A percentile compares a stretch with the other conserved stretches of the same genome.
Conservation (phyloP, 768 basidiomycete species). For the Trametes sanguinea region DNA sequence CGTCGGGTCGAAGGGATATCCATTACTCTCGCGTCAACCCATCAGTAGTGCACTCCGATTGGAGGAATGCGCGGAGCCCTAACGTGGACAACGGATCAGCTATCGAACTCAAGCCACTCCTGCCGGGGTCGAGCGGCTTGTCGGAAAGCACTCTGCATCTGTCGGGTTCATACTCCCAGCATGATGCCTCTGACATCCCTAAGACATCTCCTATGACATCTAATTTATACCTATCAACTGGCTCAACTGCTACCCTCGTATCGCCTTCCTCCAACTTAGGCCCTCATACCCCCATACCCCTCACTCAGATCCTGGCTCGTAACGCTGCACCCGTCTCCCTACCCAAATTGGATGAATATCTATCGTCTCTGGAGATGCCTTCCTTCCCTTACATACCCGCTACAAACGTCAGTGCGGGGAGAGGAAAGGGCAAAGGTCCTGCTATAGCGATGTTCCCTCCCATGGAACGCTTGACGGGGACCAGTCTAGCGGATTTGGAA, state of each 20-base stretch:
- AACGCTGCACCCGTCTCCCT: slow-evolving; percentile 59
- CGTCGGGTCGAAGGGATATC: neutral
- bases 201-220: neutral
- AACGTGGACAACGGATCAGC: neutral
- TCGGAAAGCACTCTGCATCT: neutral
- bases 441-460: slow-evolving; percentile 57
- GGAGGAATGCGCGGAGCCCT: neutral
- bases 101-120: slow-evolving; percentile 11
- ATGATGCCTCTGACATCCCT: neutral
- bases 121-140: neutral
- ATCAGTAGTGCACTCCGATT: neutral
- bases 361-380: slow-evolving; percentile 51
- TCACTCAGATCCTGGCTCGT: slow-evolving; percentile 58
- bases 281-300: slow-evolving; percentile 52
- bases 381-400: slow-evolving; percentile 36
- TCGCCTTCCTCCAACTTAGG: neutral
- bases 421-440: slow-evolving; percentile 27
- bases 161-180: neutral
- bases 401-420: neutral
- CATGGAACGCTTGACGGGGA: slow-evolving; percentile 55
- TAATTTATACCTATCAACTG: neutral
- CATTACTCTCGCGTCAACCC: neutral
- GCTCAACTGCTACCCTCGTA: slow-evolving; percentile 18
- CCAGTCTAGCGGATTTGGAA: slow-evolving; percentile 61
- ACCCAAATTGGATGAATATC: slow-evolving; percentile 59